These are phyloP conservation scores for Xylariomycetidae sp. DNA, from an alignment of 2,329 filamentous ascomycete species.

Conservation along the genomic window DNA sequence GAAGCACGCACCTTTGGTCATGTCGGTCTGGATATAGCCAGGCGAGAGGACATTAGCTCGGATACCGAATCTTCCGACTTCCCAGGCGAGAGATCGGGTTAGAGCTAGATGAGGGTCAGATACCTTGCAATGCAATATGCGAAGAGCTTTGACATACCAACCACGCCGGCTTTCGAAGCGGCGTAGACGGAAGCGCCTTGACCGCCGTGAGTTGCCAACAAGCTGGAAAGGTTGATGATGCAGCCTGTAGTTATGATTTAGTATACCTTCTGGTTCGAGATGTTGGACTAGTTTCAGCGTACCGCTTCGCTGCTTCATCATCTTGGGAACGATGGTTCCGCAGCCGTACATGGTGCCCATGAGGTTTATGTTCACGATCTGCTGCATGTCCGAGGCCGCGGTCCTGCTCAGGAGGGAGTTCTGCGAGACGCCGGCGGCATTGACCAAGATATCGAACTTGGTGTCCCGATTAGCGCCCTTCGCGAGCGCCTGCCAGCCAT, in stretches of 20 bases:
- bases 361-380: constrained; percentile 65
- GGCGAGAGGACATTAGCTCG: constrained; percentile 77
- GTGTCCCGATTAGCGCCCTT: background rate
- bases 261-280: background rate
- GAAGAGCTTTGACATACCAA: constrained; percentile 42
- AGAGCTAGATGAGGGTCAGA: constrained; percentile 43
- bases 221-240: constrained; percentile 77
- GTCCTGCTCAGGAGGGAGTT: constrained; percentile 56
- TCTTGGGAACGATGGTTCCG: constrained; percentile 41
- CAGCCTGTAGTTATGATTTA: constrained; percentile 37
- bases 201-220: constrained; percentile 65
- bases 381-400: constrained; percentile 41
- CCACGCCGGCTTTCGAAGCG: constrained; percentile 72
- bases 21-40: constrained; percentile 75
- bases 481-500: constrained; percentile 12
- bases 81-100: constrained; percentile 59
- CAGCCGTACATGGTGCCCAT: constrained; percentile 58
- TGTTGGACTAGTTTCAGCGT: background rate
- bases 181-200: constrained; percentile 68
- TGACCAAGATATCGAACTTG: constrained; percentile 60
- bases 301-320: constrained; percentile 35
- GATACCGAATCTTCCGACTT: constrained; percentile 55
- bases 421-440: constrained; percentile 71
- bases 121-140: constrained; percentile 4
- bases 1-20: constrained; percentile 68